Base-by-base conservation (phyloP, 306 rosid genomes). In the Cotoneaster glaucophyllus region DNA sequence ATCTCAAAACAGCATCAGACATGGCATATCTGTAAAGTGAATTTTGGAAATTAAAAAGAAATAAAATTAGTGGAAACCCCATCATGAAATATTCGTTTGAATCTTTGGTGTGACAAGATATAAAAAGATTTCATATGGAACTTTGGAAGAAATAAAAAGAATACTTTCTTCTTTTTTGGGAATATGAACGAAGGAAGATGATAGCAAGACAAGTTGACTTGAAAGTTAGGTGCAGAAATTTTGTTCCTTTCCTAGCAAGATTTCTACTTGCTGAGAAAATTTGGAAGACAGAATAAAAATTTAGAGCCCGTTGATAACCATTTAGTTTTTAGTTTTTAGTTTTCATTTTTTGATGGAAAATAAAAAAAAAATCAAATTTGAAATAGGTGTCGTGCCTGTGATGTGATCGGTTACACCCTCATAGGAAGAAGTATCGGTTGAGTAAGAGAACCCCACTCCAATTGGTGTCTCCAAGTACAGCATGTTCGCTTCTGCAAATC, bases 371-470 rank as follows among this genome's bases (percentile, higher is more conserved):
- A 12, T 28, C 32, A 69, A 74, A 15, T 69, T 34, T 50, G 52
- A 44, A 58, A 58, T 21, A 15, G 73, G 25, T 11, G 43, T 32
- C 71, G 21, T 65, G 48, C 90, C 90, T 71, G 90, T 87, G 83
- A 84, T 87, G 69, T 53, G 81, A 79, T 87, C 90, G 39, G 71
- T 81, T 28, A 87, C 85, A 68, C 85, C 52, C 79, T 79, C 86
- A 65, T 84, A 80, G 15, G 88, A 87, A 45, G 88, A 75, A 14
- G 87, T 74, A 78, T 84, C 80, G 19, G 80, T 56, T 31, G 88
- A 79, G 69, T 87, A 87, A 44, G 90, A 87, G 80, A 87, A 87
- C 44, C 90, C 89, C 75, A 87, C 89, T 70, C 89, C 91, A 24
- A 87, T 70, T 26, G 91, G 91, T 24, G 87, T 78, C 82, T 87